These are phyloP conservation scores for Trebouxia sp. DNA, from an alignment of 139 green algal genomes.

Conservation along the genomic window DNA sequence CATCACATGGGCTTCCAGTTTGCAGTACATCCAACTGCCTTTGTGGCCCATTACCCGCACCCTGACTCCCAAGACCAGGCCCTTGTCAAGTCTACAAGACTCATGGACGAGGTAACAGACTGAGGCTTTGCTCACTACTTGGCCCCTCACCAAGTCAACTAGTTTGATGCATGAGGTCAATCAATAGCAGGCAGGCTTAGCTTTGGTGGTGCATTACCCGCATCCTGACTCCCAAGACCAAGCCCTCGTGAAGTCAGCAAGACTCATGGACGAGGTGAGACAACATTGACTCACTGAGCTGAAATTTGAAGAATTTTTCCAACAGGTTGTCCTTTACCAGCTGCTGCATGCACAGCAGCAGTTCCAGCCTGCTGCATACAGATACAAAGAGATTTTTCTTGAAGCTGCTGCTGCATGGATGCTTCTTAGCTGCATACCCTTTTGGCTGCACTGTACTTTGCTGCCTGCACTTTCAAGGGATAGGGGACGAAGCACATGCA, in stretches of 20 bases:
- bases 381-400: too few species aligned
- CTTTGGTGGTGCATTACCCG: conserved; percentile 2
- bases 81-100: not conserved
- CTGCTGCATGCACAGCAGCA: not conserved
- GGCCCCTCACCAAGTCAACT: not conserved
- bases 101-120: not conserved
- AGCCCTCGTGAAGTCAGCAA: not conserved
- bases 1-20: conserved; percentile 10
- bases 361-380: too few species aligned
- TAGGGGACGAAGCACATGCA: too few species aligned
- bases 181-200: too few species aligned
- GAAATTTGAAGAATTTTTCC: too few species aligned
- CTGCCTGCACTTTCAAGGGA: too few species aligned
- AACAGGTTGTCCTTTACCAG: too few species aligned
- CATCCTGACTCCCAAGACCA: conserved; percentile 5
- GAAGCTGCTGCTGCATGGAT: not conserved
- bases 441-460: too few species aligned
- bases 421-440: too few species aligned
- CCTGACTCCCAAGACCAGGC: not conserved
- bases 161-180: too few species aligned
- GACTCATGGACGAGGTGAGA: not conserved
- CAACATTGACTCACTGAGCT: too few species aligned
- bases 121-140: not conserved
- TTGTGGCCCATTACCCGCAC: conserved; percentile 24
- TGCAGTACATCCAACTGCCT: conserved; percentile 9